Base-by-base conservation (phyloP, 495 filamentous ascomycete genomes). In the Tuber melanosporum region DNA sequence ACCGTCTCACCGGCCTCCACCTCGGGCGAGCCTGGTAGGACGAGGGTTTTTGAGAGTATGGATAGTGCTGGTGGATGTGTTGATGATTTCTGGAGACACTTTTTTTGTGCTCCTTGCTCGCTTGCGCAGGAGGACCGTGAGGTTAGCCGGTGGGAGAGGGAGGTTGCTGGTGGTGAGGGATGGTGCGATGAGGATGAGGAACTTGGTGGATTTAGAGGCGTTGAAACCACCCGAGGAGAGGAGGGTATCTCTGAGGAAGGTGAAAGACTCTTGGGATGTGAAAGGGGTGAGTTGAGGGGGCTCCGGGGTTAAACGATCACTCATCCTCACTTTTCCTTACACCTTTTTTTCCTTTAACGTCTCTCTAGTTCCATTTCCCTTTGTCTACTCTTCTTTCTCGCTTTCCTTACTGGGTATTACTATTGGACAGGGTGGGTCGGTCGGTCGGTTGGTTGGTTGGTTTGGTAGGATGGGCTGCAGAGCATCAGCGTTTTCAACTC, bases 111-210 rank as follows among this genome's bases (percentile, higher is more conserved):
- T 1, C 82, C 81, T 70, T 83, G 81, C 73, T 76, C 81, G 19
- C 78, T 83, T 36, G 78, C 74, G 3, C 81, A 83, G 74, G 81
- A 83, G 43, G 81, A 83, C 39, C 62, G 81, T n/a, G 81, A 83
- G 76, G 81, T 82, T 22, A 74, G 80, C 66, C 71, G 66, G n/a
- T 83, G 81, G 81, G 81, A 83, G 71, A 75, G 76, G 39, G 75
- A 78, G 39, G 57, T 76, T 70, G 75, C 78, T 19, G 74, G 77
- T 73, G 81, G 81, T 0, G 81, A 81, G 44, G 81, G 80, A 6
- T 66, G 57, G 57, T 66, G 57, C 36, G 57, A 66, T 66, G 57
- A 66, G 26, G 57, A 66, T 66, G 57, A 66, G 57, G 57, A 66
- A 36, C 42, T 82, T 49, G 78, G 74, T n/a, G 79, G 74, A 3